A percentile compares a stretch with the other conserved stretches of the same genome.
Evolutionary conservation across 768 basidiomycete genomes (phyloP).

Genomic region (Lyophyllum atratum): DNA sequence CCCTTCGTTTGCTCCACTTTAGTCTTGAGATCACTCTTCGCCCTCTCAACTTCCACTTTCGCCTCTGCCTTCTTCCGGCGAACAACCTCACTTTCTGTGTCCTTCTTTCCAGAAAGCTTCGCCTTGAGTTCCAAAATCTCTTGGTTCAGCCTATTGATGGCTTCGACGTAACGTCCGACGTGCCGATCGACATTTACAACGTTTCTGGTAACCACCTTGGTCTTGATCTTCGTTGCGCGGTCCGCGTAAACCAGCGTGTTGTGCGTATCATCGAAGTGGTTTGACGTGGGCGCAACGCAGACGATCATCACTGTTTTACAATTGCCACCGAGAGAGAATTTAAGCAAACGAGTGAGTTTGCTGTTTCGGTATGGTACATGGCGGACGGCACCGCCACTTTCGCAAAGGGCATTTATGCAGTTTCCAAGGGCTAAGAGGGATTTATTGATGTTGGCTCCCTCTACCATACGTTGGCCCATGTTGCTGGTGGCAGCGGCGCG

Average conservation of each 20-base stretch:
- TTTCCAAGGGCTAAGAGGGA: slow-evolving; percentile 96
- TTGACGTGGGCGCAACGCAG: slow-evolving; percentile 92
- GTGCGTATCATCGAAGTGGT: slow-evolving; percentile 97
- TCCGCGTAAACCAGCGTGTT: slow-evolving; percentile 98
- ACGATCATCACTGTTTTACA: slow-evolving; percentile 99
- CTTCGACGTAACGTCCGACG: slow-evolving; percentile 93
- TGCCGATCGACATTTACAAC: slow-evolving; percentile 94
- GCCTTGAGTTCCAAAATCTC: slow-evolving; percentile 87
- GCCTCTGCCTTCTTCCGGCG: slow-evolving; percentile 74
- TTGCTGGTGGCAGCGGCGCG: slow-evolving; percentile 95
- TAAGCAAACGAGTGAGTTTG: slow-evolving; percentile 96
- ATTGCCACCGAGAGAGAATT: slow-evolving; percentile 97
- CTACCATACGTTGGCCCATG: slow-evolving; percentile 97
- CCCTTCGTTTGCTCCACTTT: slow-evolving; percentile 73
- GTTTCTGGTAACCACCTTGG: slow-evolving; percentile 94
- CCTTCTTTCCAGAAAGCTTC: slow-evolving; percentile 74
- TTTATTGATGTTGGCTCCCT: slow-evolving; percentile 99
- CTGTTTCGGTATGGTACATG: slow-evolving; percentile 98
- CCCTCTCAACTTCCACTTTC: slow-evolving; percentile 69
- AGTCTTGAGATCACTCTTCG: slow-evolving; percentile 68
- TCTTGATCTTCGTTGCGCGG: slow-evolving; percentile 97
- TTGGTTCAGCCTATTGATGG: slow-evolving; percentile 84
- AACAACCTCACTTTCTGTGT: slow-evolving; percentile 60
- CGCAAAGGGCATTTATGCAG: slow-evolving; percentile 98
- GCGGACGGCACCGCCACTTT: slow-evolving; percentile 83